Evolutionary conservation across 2,329 filamentous ascomycete genomes (phyloP).

Genomic region (Lachnellula cervina): DNA sequence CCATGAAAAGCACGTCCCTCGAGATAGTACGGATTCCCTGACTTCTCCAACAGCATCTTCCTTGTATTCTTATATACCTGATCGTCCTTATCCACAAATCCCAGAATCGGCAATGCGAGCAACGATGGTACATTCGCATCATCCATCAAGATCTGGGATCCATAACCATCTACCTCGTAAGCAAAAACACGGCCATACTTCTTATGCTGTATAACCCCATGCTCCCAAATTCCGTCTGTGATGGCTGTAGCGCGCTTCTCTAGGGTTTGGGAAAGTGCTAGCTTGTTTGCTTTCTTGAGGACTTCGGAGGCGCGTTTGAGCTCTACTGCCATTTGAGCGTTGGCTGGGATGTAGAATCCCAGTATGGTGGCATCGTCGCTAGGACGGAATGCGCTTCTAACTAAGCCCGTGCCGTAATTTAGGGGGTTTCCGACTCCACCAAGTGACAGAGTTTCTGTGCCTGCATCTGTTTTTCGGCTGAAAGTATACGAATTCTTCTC

Average conservation of each 20-base stretch:
- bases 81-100: constrained; percentile 63
- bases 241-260: constrained; percentile 59
- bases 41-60: constrained; percentile 48
- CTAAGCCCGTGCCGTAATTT: constrained; percentile 74
- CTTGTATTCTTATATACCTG: constrained; percentile 82
- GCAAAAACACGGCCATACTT: constrained; percentile 77
- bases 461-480: constrained; percentile 69
- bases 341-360: constrained; percentile 90
- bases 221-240: constrained; percentile 72
- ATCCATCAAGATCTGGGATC: constrained; percentile 78
- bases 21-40: constrained; percentile 79
- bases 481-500: constrained; percentile 80
- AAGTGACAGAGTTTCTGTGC: constrained; percentile 86
- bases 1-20: constrained; percentile 72
- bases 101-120: constrained; percentile 71
- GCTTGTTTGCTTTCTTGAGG: constrained; percentile 53
- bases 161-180: constrained; percentile 84
- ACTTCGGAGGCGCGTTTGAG: constrained; percentile 68
- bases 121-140: constrained; percentile 84
- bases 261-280: constrained; percentile 49
- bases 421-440: constrained; percentile 86
- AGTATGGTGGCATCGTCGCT: constrained; percentile 94
- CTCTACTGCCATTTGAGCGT: constrained; percentile 94
- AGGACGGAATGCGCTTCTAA: constrained; percentile 88
- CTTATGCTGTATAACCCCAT: constrained; percentile 74